Percentiles rank a stretch among this genome's conserved stretches.
Conservation (phyloP, 768 basidiomycete genomes). For the Auriscalpium microsporum region DNA sequence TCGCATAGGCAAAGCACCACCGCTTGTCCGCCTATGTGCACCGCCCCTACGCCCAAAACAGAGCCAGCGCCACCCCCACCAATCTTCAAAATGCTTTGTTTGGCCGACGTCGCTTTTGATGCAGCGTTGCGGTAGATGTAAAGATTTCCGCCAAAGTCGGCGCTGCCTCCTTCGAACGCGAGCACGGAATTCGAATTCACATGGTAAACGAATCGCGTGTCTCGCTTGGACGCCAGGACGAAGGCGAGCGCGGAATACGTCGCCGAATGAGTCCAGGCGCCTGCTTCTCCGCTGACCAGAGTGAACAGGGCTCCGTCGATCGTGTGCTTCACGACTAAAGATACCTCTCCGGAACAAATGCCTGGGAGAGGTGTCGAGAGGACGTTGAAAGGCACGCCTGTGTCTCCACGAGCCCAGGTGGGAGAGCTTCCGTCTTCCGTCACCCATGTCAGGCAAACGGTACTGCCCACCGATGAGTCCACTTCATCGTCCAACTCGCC, state of each 20-base stretch:
- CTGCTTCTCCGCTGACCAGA: constrained; percentile 14
- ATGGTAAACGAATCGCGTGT: constrained; percentile 83
- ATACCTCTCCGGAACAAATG: constrained; percentile 19
- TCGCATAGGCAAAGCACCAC: constrained; percentile 71
- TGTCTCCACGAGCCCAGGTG: constrained; percentile 29
- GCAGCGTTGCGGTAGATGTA: constrained; percentile 70
- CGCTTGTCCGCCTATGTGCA: constrained; percentile 27
- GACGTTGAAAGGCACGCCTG: constrained; percentile 36
- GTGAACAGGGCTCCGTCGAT: constrained; percentile 28
- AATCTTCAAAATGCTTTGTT: constrained; percentile 75
- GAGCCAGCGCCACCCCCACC: constrained; percentile 64
- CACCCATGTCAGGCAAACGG: constrained; percentile 62
- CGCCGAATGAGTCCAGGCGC: constrained; percentile 62
- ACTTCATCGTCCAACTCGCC: constrained; percentile 92
- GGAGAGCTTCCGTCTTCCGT: constrained; percentile 39
- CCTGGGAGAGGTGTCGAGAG: constrained; percentile 73
- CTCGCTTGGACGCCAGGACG: constrained; percentile 87
- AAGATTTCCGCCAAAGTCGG: constrained; percentile 67
- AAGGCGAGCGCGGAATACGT: constrained; percentile 90
- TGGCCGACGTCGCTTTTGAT: constrained; percentile 51
- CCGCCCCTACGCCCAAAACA: constrained; percentile 63
- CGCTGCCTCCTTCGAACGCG: constrained; percentile 75
- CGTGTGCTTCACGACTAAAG: constrained; percentile 58
- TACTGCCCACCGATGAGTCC: constrained; percentile 63
- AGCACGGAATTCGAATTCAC: constrained; percentile 46